Conservation (phyloP, 192 early-diverging fungal genomes). For the Podila clonocystis region DNA sequence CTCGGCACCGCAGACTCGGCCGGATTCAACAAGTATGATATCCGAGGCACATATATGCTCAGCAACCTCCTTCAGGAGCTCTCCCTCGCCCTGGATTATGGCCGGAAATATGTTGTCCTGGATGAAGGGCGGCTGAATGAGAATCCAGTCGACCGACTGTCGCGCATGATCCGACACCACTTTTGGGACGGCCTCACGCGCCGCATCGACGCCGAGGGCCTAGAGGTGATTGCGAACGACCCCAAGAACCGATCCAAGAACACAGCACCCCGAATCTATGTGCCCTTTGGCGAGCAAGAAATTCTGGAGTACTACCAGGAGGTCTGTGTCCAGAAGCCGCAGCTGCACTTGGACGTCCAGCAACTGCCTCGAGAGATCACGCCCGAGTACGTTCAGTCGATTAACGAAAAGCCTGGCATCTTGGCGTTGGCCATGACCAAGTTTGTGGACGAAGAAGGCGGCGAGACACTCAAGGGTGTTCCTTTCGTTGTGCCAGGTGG, state of each 20-base stretch:
- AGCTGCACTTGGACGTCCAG: constrained; percentile 82
- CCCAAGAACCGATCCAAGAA: constrained; percentile 87
- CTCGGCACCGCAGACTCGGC: constrained; percentile 88
- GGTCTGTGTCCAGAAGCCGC: constrained; percentile 68
- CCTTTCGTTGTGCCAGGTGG: constrained; percentile 99
- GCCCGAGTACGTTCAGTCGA: constrained; percentile 88
- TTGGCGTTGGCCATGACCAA: constrained; percentile 79
- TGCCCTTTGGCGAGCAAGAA: constrained; percentile 85
- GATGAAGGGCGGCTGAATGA: constrained; percentile 92
- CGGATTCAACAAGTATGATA: constrained; percentile 88
- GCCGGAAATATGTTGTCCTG: constrained; percentile 87
- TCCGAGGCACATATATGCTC: constrained; percentile 95
- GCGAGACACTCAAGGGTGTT: constrained; percentile 70
- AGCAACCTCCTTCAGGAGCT: constrained; percentile 97
- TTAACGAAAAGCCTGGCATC: constrained; percentile 92
- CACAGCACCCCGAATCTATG: constrained; percentile 87
- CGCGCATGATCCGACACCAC: constrained; percentile 88
- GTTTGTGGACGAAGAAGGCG: constrained; percentile 57
- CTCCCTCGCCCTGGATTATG: constrained; percentile 88
- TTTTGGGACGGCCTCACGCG: constrained; percentile 98
- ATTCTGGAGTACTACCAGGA: constrained; percentile 83
- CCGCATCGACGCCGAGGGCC: constrained; percentile 84
- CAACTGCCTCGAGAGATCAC: constrained; percentile 87
- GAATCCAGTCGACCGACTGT: constrained; percentile 92
- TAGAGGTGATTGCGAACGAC: constrained; percentile 92